phyloP scores from a whole-genome alignment of 2,329 filamentous ascomycete species.

The Colletotrichum lupini region DNA sequence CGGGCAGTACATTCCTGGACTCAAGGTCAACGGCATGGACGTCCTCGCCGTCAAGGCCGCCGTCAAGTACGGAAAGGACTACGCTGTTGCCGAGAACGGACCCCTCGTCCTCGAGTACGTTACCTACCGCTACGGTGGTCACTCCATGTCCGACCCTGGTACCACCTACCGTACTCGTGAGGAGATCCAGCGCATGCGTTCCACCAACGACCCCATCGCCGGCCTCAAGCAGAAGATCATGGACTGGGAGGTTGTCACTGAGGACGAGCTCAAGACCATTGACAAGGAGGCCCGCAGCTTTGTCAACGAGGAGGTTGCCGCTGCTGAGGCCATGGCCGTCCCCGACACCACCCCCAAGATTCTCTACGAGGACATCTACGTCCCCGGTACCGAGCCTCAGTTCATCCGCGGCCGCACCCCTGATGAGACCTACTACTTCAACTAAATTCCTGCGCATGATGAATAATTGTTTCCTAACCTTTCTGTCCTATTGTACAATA shows the following conservation, averaged over 20 bases:
- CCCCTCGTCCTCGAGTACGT: conserved; percentile 98
- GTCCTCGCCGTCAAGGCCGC: conserved; percentile 97
- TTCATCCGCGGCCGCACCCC: conserved; percentile 88
- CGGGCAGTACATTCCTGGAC: conserved; percentile 98
- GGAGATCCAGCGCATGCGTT: conserved; percentile 99
- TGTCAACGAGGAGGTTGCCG: conserved; percentile 90
- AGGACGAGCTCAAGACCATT: conserved; percentile 95
- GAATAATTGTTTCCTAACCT: conserved; percentile 36
- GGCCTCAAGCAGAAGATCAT: conserved; percentile 98
- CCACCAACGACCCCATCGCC: conserved; percentile 97
- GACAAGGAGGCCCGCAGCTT: conserved; percentile 91
- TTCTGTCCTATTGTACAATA: conserved; percentile 38
- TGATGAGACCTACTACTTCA: conserved; percentile 97
- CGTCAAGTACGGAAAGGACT: conserved; percentile 93
- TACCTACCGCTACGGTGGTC: conserved; percentile 98
- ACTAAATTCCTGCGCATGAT: conserved; percentile 45
- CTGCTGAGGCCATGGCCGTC: conserved; percentile 86
- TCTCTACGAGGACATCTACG: conserved; percentile 97
- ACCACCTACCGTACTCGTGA: conserved; percentile 99
- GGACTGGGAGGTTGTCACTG: conserved; percentile 90
- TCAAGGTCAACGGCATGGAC: conserved; percentile 99
- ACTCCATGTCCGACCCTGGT: conserved; percentile 99
- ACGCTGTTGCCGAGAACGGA: conserved; percentile 83
- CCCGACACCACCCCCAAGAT: conserved; percentile 85
- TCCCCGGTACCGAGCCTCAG: conserved; percentile 84